A percentile compares a stretch with the other conserved stretches of the same genome.
These are phyloP conservation scores for Tetradesmus lagerheimii DNA, from an alignment of 139 green algal species.

Conservation along the genomic window DNA sequence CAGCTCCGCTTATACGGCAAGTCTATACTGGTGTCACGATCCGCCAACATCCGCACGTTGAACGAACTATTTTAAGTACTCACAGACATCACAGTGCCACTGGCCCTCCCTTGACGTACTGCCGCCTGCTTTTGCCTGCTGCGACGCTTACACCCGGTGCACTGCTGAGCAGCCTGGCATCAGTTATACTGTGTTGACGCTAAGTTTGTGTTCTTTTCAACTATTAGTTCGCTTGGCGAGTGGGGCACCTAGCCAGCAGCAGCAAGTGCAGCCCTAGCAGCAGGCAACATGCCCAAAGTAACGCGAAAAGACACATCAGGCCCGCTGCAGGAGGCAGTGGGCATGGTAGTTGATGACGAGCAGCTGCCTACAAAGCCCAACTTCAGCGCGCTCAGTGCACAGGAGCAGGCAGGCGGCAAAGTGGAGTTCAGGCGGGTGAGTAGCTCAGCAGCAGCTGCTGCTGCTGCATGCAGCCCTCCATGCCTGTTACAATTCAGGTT, in stretches of 20 bases:
- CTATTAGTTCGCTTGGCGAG: not conserved
- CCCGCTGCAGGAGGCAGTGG: conserved; percentile 55
- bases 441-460: not conserved
- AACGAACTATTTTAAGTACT: no score
- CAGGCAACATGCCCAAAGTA: conserved; percentile 73
- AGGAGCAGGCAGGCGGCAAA: conserved; percentile 73
- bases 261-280: conserved; percentile 9
- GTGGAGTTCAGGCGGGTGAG: conserved; percentile 85
- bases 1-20: no score
- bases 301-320: conserved; percentile 55
- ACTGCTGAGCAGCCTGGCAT: no score
- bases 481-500: not conserved
- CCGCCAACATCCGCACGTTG: no score
- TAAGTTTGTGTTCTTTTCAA: not conserved
- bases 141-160: no score
- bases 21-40: no score
- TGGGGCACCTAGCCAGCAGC: not conserved
- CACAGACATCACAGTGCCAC: no score
- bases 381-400: conserved; percentile 74
- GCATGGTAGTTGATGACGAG: conserved; percentile 55
- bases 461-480: not conserved
- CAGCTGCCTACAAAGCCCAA: conserved; percentile 65
- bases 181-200: not conserved
- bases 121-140: no score
- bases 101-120: no score